phyloP scores from a whole-genome alignment of 805 yeast genomes.

The Candida ascalaphidarum region DNA sequence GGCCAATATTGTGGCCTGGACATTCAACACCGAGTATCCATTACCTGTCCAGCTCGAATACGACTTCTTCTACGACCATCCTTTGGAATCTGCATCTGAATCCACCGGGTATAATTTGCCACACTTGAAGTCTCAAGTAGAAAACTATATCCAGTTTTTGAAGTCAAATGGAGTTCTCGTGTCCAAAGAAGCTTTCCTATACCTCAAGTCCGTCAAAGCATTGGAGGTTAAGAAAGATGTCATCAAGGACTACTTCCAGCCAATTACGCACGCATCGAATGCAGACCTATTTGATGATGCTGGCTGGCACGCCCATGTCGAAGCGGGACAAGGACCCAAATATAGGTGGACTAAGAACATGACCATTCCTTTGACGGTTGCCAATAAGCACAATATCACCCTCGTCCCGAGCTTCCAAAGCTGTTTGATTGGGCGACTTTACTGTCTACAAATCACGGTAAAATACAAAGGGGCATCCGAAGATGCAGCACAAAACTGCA shows the following conservation, averaged over 20 bases:
- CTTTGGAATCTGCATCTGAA: conserved; percentile 17
- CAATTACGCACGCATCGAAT: conserved; percentile 14
- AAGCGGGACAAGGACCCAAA: conserved; percentile 7
- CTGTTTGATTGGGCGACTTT: conserved; percentile 53
- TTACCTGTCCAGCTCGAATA: conserved; percentile 29
- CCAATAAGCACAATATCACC: conserved; percentile 38
- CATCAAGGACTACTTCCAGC: conserved; percentile 25
- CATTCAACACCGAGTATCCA: conserved; percentile 32
- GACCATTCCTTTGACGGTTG: conserved; percentile 31
- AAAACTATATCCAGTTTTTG: conserved; percentile 24
- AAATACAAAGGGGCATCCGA: conserved; percentile 31
- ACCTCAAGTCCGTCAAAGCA: conserved; percentile 28
- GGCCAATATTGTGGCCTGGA: conserved; percentile 30
- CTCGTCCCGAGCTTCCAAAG: conserved; percentile 56
- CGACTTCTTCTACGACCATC: conserved; percentile 29
- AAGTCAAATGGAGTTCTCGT: conserved; percentile 23
- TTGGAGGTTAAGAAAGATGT: conserved; percentile 33
- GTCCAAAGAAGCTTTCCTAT: conserved; percentile 24
- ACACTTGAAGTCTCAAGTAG: conserved; percentile 22
- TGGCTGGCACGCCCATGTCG: conserved; percentile 22
- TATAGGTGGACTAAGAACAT: conserved; percentile 23
- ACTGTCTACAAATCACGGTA: conserved; percentile 41
- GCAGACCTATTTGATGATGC: conserved; percentile 15
- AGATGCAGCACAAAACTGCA: conserved; percentile 22
- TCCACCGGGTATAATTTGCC: conserved; percentile 27